Conservation (phyloP, 352 stramenopile species). For the Stramenopiles sp. region DNA sequence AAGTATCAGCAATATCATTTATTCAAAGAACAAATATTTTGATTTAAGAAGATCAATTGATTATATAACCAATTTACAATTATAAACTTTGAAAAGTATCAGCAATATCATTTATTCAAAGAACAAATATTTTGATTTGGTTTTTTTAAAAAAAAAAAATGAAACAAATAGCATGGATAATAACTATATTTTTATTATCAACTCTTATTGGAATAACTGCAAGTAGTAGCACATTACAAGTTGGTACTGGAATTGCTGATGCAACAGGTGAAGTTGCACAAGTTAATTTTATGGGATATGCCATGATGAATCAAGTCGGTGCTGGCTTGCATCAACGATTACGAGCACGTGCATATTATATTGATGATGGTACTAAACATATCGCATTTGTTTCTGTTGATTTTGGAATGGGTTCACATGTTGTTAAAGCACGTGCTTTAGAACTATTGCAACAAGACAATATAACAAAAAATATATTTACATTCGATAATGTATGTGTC, state of each 20-base stretch:
- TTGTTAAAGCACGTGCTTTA: constrained; percentile 53
- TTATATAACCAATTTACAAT: too few species aligned
- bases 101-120: too few species aligned
- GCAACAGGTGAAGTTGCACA: constrained; percentile 51
- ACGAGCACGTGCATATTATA: constrained; percentile 48
- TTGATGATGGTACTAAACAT: constrained; percentile 24
- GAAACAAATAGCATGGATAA: too few species aligned
- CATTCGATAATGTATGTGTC: constrained; percentile 51
- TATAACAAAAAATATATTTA: constrained; percentile 31
- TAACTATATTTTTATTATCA: too few species aligned
- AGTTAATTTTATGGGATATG: constrained; percentile 55
- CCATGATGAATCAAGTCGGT: constrained; percentile 42
- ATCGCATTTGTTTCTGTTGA: constrained; percentile 61
- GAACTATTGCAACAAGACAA: constrained; percentile 26
- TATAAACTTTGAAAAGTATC: too few species aligned
- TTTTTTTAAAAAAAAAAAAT: too few species aligned
- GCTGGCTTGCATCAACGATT: constrained; percentile 60
- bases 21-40: too few species aligned
- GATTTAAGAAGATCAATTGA: too few species aligned
- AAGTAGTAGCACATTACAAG: too few species aligned
- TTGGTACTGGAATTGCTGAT: constrained; percentile 52
- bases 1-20: too few species aligned
- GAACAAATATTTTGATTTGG: too few species aligned
- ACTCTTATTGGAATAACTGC: too few species aligned
- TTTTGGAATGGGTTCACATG: constrained; percentile 59